A percentile compares a stretch with the other conserved stretches of the same genome.
phyloP scores from a whole-genome alignment of 2,329 filamentous ascomycete species.

The Venturia oleaginea region DNA sequence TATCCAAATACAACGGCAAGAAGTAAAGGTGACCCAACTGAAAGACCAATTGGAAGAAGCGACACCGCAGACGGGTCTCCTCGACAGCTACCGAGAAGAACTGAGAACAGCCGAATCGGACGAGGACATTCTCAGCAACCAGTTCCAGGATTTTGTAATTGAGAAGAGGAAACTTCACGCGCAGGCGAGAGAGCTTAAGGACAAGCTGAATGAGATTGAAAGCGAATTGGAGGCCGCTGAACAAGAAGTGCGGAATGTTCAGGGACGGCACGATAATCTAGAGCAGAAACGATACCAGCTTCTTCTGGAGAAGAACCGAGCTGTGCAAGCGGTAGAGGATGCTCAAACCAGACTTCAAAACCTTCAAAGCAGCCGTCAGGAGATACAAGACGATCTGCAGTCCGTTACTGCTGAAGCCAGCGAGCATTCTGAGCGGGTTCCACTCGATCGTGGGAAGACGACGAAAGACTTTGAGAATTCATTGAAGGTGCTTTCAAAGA shows the following conservation, averaged over 20 bases:
- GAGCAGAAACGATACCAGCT: slow-evolving; percentile 26
- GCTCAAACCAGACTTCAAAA: slow-evolving; percentile 24
- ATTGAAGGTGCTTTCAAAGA: slow-evolving; percentile 22
- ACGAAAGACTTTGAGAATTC: slow-evolving; percentile 24
- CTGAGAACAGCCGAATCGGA: slow-evolving; percentile 50
- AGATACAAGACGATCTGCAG: slow-evolving; percentile 22
- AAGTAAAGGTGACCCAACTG: slow-evolving; percentile 48
- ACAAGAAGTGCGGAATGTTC: slow-evolving; percentile 22
- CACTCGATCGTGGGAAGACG: slow-evolving; percentile 24
- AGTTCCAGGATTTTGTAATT: slow-evolving; percentile 40
- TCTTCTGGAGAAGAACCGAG: slow-evolving; percentile 34
- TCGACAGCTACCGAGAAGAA: slow-evolving; percentile 35
- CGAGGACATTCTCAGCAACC: slow-evolving; percentile 31
- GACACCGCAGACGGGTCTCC: slow-evolving; percentile 49
- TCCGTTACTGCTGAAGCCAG: slow-evolving; percentile 12
- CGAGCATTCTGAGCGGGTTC: slow-evolving; percentile 20
- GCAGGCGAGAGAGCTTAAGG: slow-evolving; percentile 21
- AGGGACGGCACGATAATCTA: slow-evolving; percentile 18
- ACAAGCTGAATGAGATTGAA: slow-evolving; percentile 12
- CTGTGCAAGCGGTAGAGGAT: slow-evolving; percentile 26
- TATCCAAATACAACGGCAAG: slow-evolving; percentile 48
- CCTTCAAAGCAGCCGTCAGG: slow-evolving; percentile 22
- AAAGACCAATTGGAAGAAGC: slow-evolving; percentile 54
- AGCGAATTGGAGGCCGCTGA: slow-evolving; percentile 19
- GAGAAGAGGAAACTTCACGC: slow-evolving; percentile 37